Evolutionary conservation across 139 green algal species (phyloP).

Genomic region (Diplosphaera chodatii): DNA sequence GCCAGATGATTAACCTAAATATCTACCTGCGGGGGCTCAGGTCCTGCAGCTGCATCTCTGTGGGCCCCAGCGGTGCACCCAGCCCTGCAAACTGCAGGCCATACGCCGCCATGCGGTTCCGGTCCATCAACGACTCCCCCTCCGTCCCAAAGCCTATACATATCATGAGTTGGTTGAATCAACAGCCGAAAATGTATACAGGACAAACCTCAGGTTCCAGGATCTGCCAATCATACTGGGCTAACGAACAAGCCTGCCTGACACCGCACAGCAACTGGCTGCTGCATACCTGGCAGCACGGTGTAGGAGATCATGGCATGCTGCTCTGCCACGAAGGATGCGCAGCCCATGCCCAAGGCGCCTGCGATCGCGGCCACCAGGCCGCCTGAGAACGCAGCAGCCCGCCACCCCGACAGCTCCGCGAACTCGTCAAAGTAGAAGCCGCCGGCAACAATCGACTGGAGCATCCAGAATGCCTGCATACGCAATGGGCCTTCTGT

Average conservation of each 20-base stretch:
- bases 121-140: not conserved
- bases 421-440: conserved; percentile 48
- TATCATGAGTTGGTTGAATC: too few relatives aligned
- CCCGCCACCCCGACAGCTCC: conserved; percentile 7
- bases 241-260: too few relatives aligned
- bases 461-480: conserved; percentile 44
- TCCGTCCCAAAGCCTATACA: not conserved
- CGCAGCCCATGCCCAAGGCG: conserved; percentile 14
- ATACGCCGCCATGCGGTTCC: not conserved
- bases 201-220: too few relatives aligned
- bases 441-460: conserved; percentile 37
- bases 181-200: too few relatives aligned
- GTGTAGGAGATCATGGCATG: conserved; percentile 16
- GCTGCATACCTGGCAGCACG: not conserved
- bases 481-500: not conserved
- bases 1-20: too few relatives aligned
- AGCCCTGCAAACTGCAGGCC: not conserved
- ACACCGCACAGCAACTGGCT: too few relatives aligned
- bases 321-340: conserved; percentile 13
- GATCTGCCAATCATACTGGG: too few relatives aligned
- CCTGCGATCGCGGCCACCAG: conserved; percentile 10
- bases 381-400: conserved; percentile 6
- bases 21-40: not conserved
- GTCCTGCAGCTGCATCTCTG: not conserved
- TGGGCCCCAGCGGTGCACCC: too few relatives aligned